Evolutionary conservation across 768 basidiomycete species (phyloP).

Genomic region (Lentinula sp.): DNA sequence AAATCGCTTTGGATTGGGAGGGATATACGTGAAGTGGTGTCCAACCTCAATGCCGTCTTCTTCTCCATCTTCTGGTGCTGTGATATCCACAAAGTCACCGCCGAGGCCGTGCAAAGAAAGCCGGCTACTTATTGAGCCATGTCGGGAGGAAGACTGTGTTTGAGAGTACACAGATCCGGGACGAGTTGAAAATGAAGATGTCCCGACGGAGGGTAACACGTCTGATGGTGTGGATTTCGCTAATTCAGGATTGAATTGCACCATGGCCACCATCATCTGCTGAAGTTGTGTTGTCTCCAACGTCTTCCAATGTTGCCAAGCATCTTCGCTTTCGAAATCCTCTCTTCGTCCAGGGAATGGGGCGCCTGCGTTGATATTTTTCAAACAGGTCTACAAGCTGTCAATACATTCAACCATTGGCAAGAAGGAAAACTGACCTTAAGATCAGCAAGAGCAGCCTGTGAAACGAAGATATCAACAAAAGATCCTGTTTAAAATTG

Average conservation of each 20-base stretch:
- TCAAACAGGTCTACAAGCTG: slow-evolving; percentile 67
- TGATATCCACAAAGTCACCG: slow-evolving; percentile 21
- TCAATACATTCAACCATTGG: slow-evolving; percentile 8
- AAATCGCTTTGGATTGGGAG: slow-evolving; percentile 78
- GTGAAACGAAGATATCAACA: slow-evolving; percentile 7
- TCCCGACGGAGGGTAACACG: slow-evolving; percentile 33
- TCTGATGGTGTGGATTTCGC: slow-evolving; percentile 73
- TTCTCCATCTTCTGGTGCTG: slow-evolving; percentile 34
- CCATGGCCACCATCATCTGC: slow-evolving; percentile 84
- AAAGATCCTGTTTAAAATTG: not conserved
- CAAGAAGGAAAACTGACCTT: slow-evolving; percentile 46
- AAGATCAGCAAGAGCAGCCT: slow-evolving; percentile 84
- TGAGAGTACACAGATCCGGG: slow-evolving; percentile 54
- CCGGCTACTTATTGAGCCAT: slow-evolving; percentile 62
- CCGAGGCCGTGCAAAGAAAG: slow-evolving; percentile 45
- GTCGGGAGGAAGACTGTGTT: slow-evolving; percentile 37
- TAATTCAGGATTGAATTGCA: slow-evolving; percentile 79
- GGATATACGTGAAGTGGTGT: slow-evolving; percentile 85
- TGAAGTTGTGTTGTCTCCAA: slow-evolving; percentile 80
- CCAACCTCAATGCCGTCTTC: slow-evolving; percentile 72
- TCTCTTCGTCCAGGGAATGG: slow-evolving; percentile 81
- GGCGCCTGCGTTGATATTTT: slow-evolving; percentile 81
- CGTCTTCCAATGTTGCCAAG: slow-evolving; percentile 80
- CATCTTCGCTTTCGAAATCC: slow-evolving; percentile 79
- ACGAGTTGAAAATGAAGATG: slow-evolving; percentile 39